Conservation (phyloP, 2,329 filamentous ascomycete genomes). For the Fusarium goolgardi region DNA sequence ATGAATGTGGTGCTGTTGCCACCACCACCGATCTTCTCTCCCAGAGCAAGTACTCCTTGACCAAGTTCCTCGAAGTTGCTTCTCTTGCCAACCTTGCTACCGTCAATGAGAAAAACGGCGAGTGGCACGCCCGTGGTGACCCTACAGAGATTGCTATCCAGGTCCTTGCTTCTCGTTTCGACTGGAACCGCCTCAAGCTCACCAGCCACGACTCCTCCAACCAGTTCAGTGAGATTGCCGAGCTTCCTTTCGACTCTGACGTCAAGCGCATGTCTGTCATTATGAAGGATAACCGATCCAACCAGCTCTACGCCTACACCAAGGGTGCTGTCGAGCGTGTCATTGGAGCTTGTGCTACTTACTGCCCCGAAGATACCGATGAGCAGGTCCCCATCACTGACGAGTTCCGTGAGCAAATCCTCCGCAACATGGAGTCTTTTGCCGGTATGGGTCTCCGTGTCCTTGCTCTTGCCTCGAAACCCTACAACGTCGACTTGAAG, state of each 20-base stretch:
- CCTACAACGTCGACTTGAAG: conserved; percentile 52
- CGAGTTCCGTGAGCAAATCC: conserved; percentile 64
- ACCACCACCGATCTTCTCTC: conserved; percentile 53
- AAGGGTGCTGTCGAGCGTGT: conserved; percentile 77
- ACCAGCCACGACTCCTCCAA: conserved; percentile 58
- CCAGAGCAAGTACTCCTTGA: conserved; percentile 57
- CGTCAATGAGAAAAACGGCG: conserved; percentile 57
- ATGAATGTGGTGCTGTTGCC: conserved; percentile 43
- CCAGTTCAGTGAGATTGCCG: conserved; percentile 68
- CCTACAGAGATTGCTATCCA: conserved; percentile 79
- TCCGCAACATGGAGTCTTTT: conserved; percentile 73
- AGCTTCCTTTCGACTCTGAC: conserved; percentile 78
- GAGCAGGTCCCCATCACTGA: conserved; percentile 58
- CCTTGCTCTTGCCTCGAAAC: conserved; percentile 68
- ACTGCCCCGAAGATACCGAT: conserved; percentile 56
- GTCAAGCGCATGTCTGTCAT: conserved; percentile 81
- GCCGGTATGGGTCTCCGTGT: conserved; percentile 74
- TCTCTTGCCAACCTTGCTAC: conserved; percentile 67
- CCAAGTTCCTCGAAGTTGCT: conserved; percentile 68
- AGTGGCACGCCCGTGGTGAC: conserved; percentile 72
- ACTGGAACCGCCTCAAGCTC: conserved; percentile 66
- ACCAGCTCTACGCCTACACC: conserved; percentile 57
- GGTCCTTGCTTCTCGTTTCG: conserved; percentile 75
- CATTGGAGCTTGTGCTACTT: conserved; percentile 67
- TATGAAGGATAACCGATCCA: conserved; percentile 59